Percentiles rank a stretch among this genome's conserved stretches.
These are phyloP conservation scores for Xylaria sp. DNA, from an alignment of 2,329 filamentous ascomycete species.

Conservation along the genomic window DNA sequence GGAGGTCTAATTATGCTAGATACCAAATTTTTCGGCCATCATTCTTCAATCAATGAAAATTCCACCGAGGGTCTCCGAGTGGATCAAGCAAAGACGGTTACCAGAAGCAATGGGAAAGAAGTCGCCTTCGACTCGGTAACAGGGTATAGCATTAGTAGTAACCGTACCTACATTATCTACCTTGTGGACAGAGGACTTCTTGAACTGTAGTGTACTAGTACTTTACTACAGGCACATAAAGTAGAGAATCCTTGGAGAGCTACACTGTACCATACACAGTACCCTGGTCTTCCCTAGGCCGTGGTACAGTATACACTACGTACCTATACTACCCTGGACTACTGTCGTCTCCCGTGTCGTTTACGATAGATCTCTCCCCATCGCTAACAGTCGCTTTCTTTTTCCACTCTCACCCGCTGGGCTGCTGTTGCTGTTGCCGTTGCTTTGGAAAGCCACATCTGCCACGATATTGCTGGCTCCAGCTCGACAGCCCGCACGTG, in stretches of 20 bases:
- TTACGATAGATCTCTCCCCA: constrained; percentile 24
- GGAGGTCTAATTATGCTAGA: neutral
- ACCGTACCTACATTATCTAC: too few species aligned
- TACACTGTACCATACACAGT: neutral
- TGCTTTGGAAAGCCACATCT: constrained; percentile 21
- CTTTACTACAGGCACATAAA: neutral
- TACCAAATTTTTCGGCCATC: neutral
- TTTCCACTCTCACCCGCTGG: constrained; percentile 11
- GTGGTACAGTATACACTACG: constrained; percentile 10
- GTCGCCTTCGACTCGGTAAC: neutral
- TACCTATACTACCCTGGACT: too few species aligned
- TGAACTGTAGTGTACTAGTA: neutral
- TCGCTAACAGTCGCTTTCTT: constrained; percentile 27
- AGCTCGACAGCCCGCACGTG: constrained; percentile 17
- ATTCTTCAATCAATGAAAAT: constrained; percentile 11
- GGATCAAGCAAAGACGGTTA: constrained; percentile 17
- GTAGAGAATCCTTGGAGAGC: constrained; percentile 21
- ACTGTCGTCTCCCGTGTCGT: constrained; percentile 17
- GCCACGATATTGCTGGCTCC: constrained; percentile 27
- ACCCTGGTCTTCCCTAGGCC: neutral
- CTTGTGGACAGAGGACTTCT: neutral
- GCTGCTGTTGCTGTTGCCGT: constrained; percentile 7
- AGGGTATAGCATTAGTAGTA: too few species aligned
- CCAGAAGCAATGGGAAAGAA: constrained; percentile 11
- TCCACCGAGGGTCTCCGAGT: constrained; percentile 11